Conservation (phyloP, 148 eudicot genomes). For the Nyssa sinensis region DNA sequence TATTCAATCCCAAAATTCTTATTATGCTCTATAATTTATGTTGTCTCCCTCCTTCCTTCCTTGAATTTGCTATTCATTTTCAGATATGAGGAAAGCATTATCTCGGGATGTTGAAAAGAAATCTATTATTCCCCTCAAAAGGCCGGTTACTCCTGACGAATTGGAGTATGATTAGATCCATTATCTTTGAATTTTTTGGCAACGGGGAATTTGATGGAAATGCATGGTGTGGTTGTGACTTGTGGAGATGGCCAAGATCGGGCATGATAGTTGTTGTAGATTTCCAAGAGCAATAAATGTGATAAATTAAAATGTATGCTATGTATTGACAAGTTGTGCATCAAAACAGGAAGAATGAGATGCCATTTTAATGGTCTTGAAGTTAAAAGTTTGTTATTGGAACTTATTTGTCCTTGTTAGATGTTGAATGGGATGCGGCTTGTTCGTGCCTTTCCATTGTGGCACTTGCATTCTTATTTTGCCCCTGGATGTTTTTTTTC, state of each 20-base stretch:
- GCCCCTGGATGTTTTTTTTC: not conserved
- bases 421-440: not conserved
- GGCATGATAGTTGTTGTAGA: no score
- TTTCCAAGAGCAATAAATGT: no score
- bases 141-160: conserved; percentile 68
- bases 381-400: no score
- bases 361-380: not conserved
- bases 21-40: not conserved
- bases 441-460: not conserved
- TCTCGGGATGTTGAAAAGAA: conserved; percentile 71
- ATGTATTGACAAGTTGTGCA: no score
- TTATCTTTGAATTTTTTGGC: not conserved
- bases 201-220: no score
- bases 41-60: conserved; percentile 2
- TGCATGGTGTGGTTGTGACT: no score
- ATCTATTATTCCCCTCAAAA: conserved; percentile 59
- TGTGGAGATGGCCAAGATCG: not conserved
- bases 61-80: not conserved
- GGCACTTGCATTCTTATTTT: not conserved
- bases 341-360: not conserved
- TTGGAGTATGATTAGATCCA: conserved; percentile 51
- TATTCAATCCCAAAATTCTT: not conserved
- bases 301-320: no score
- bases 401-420: not conserved
- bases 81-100: conserved; percentile 84